Percentiles rank a stretch among this genome's conserved stretches.
Conservation (phyloP, 1,284 basidiomycete species). For the Malassezia psittaci region DNA sequence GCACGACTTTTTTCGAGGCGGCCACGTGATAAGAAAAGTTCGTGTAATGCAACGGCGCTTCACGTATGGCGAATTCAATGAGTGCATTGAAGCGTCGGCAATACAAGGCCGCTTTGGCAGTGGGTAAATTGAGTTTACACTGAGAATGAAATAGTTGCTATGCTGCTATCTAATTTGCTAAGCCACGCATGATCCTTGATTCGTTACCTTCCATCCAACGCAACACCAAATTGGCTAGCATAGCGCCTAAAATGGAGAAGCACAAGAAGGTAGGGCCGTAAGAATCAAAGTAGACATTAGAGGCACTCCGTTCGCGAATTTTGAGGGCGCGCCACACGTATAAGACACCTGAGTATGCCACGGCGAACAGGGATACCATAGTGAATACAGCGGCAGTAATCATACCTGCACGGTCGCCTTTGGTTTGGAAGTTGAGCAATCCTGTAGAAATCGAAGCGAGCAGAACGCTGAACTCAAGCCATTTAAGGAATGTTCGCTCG, state of each 20-base stretch:
- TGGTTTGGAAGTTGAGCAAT: constrained; percentile 67
- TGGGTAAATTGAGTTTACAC: no score
- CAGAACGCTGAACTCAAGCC: constrained; percentile 76
- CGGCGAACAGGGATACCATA: constrained; percentile 71
- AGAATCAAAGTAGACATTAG: constrained; percentile 45
- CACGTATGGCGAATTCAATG: no score
- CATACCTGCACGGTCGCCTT: constrained; percentile 66
- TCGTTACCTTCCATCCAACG: constrained; percentile 29
- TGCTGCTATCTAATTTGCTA: constrained; percentile 24
- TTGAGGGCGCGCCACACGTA: constrained; percentile 75
- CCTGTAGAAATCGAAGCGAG: constrained; percentile 46
- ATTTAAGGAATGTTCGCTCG: constrained; percentile 64
- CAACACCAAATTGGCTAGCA: constrained; percentile 42
- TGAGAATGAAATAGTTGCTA: no score
- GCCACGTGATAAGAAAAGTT: no score
- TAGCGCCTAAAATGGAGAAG: constrained; percentile 27
- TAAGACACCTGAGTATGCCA: constrained; percentile 75
- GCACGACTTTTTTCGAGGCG: no score
- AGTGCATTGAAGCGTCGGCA: no score
- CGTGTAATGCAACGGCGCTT: no score
- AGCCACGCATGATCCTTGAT: constrained; percentile 21
- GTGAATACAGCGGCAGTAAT: constrained; percentile 81
- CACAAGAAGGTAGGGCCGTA: constrained; percentile 42
- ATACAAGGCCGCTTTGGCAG: no score
- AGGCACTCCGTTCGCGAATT: constrained; percentile 50